phyloP scores from a whole-genome alignment of 2,329 filamentous ascomycete genomes.

The Ramichloridium luteum region DNA sequence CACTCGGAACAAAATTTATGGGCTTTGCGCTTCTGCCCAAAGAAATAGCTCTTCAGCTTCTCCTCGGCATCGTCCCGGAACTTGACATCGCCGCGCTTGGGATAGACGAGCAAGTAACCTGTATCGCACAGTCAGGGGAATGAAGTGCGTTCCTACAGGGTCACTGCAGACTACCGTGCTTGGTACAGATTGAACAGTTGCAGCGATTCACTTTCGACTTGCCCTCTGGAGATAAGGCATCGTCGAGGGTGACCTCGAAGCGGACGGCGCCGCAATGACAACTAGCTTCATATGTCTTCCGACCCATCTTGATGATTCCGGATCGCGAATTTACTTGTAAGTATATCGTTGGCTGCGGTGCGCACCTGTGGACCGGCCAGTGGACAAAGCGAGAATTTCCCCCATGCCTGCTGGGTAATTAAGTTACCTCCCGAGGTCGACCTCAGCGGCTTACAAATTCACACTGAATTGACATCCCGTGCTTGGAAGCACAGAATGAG shows the following conservation, averaged over 20 bases:
- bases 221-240: conserved; percentile 11
- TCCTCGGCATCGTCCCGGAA: conserved; percentile 9
- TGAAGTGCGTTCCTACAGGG: not conserved
- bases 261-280: conserved; percentile 17
- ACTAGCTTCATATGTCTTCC: conserved; percentile 12
- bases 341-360: too few species aligned
- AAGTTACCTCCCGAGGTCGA: too few species aligned
- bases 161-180: conserved; percentile 10
- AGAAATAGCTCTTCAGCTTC: conserved; percentile 12
- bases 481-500: too few species aligned
- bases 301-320: too few species aligned
- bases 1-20: conserved; percentile 18
- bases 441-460: too few species aligned
- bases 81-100: conserved; percentile 11
- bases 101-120: conserved; percentile 15
- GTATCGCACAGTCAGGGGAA: not conserved
- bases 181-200: conserved; percentile 19
- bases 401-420: too few species aligned
- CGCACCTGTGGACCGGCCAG: too few species aligned
- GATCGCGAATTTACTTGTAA: too few species aligned
- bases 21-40: conserved; percentile 11
- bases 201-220: conserved; percentile 11
- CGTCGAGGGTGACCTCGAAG: conserved; percentile 11
- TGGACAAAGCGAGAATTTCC: too few species aligned
- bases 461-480: too few species aligned